phyloP scores from a whole-genome alignment of 352 stramenopile genomes.

The Phytophthora kernoviae region DNA sequence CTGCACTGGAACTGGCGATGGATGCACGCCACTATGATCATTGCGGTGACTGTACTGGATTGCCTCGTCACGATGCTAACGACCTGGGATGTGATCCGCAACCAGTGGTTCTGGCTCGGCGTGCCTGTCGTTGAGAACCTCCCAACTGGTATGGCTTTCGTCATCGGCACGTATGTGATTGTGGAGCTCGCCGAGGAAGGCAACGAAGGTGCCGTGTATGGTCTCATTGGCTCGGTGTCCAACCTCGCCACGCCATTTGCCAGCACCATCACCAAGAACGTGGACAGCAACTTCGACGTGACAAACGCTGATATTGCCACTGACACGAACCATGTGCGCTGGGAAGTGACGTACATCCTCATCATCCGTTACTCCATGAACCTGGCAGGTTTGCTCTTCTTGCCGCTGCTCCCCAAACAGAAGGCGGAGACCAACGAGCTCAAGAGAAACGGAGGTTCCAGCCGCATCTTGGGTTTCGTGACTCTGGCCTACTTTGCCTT shows the following conservation, averaged over 20 bases:
- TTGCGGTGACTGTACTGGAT: slow-evolving; percentile 36
- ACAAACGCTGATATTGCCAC: slow-evolving; percentile 41
- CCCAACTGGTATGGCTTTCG: slow-evolving; percentile 37
- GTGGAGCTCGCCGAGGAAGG: slow-evolving; percentile 52
- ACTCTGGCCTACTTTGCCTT: slow-evolving; percentile 45
- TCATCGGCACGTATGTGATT: slow-evolving; percentile 45
- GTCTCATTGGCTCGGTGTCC: slow-evolving; percentile 43
- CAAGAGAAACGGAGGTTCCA: slow-evolving; percentile 43
- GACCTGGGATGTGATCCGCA: slow-evolving; percentile 46
- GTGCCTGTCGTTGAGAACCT: slow-evolving; percentile 39
- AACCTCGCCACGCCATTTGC: slow-evolving; percentile 49
- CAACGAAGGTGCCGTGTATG: slow-evolving; percentile 48
- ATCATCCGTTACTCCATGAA: slow-evolving; percentile 50
- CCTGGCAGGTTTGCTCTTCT: slow-evolving; percentile 32
- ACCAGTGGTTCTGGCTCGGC: slow-evolving; percentile 55
- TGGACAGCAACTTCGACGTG: slow-evolving; percentile 45
- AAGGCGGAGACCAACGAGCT: slow-evolving; percentile 52
- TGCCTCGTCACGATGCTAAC: slow-evolving; percentile 33
- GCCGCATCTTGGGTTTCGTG: slow-evolving; percentile 37
- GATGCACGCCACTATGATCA: slow-evolving; percentile 35
- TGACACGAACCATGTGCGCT: slow-evolving; percentile 41
- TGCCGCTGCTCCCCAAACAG: slow-evolving; percentile 49
- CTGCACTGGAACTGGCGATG: slow-evolving; percentile 46
- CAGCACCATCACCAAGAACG: slow-evolving; percentile 42
- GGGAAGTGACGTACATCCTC: slow-evolving; percentile 47